Evolutionary conservation across 1,284 basidiomycete species (phyloP), one percentile per base, ranked within the genome.

Genomic region (Cryptococcus amylolentus): DNA sequence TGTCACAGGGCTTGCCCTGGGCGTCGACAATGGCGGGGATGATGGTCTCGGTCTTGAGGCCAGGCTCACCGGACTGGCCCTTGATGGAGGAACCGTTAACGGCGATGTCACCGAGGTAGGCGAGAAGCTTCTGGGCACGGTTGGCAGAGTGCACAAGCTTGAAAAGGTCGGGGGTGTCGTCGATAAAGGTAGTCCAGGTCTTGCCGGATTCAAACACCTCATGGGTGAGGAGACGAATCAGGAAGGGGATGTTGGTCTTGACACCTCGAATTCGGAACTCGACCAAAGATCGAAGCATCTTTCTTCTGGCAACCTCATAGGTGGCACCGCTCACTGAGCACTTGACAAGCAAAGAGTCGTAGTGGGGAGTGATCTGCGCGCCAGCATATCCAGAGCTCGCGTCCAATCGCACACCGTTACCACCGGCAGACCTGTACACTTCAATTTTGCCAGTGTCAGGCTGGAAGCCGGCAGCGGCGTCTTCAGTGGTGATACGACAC

Each of bases 141-240:
- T 98, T 99, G 80, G 95, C 93, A 71, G 89, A 94, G 73, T 91
- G 90, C 6, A 98, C 93, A 58, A 98, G 86, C 79, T 95, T 96
- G 88, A 98, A 98, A 65, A 98, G 86, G 75, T 97, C 94, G 38
- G 91, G 95, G 3, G 94, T 98, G 79, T 99, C 96, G 75, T 99
- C 96, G 77, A 99, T 98, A 82, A 98, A 97, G 23, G 94, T 98
- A 3, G 93, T 99, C 96, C 96, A 99, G 20, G 96, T 98, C 81
- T 91, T 89, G 61, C 93, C 93, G 44, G 86, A 88, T 67, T 97
- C 89, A 80, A 98, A 98, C 64, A 94, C 86, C 68, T 95, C 92
- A 78, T 98, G 92, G n/a, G 95, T 98, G 65, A 99, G 81, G 28
- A 99, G 85, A 63, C 94, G 89, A 86, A 98, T 96, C 66, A 99